Evolutionary conservation across 2,329 filamentous ascomycete genomes (phyloP), one percentile per base, ranked within the genome.

Genomic region (Arthrobotrys sphaeroides): DNA sequence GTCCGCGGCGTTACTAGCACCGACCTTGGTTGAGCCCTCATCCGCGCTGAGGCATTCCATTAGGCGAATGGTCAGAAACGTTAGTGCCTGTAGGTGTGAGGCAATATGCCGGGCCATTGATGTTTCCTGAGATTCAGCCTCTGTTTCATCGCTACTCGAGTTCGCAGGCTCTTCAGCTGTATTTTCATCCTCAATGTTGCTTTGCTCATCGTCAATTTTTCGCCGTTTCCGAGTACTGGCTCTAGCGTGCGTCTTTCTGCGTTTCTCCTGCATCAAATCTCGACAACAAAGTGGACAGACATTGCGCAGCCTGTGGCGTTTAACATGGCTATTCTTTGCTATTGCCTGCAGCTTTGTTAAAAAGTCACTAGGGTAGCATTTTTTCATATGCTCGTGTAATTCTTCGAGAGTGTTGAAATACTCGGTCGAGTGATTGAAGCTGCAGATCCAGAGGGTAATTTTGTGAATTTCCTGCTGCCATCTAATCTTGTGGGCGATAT

Each of bases 401-500:
- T 26, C 55, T 31, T 60, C 55, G 7, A 18, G 12, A 31, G 36
- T 60, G 13, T 43, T 10, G 36, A 60, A 60, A 12, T 60, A 60
- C 18, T 42, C n/a, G 10, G 33, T 28, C 3, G 18, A 6, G 20
- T 60, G 55, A 1, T 60, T 13, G 20, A 60, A 42, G 13, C 36
- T 40, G 16, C 55, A 60, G 5, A 60, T 22, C 55, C 55, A 60
- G 5, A 10, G 16, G 26, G 28, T 42, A 0, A 36, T 33, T 31
- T 43, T 42, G 36, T 60, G 36, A 18, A 60, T 60, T 42, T 60
- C 55, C n/a, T 43, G 55, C 12, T 60, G 55, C 55, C 55, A 60
- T 28, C 10, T 60, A 1, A 3, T 18, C 33, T 18, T 26, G 18
- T 60, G 55, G 3, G 16, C 3, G 16, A 36, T 43, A 10, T 60